Base-by-base conservation (phyloP, 2,329 filamentous ascomycete species). In the Trichoderma endophyticum region DNA sequence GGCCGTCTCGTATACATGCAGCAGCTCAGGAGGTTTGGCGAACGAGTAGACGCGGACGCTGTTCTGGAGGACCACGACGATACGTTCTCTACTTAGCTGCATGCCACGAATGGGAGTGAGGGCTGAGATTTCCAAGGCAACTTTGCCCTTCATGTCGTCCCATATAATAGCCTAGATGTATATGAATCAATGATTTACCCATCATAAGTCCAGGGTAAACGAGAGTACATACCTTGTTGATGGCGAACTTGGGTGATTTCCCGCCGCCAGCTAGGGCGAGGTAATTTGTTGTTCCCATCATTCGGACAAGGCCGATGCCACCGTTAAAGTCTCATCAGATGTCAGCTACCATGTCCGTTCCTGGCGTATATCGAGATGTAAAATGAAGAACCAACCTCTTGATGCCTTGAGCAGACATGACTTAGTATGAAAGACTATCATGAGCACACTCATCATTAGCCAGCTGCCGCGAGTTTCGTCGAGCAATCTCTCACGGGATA, bases 181-280 rank as follows among this genome's bases (percentile, higher is more conserved):
- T 15, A 21, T 6, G 2, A 32, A 6, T 72, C 34, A 72, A 54
- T 30, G 6, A 5, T 3, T 30, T 6, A 21, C 11, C 21, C 24
- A n/a, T 61, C 18, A 61, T 12, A 3, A 26, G 12, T 60, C 5
- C 56, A 39, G 30, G 34, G 30, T 48, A 30, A 54, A 62, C 1
- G 5, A n/a, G 34, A 4, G n/a, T 77, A n/a, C n/a, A n/a, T n/a
- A 91, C 93, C 86, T 97, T 97, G 82, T 95, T 97, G 79, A 92
- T 92, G 15, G 94, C 91, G 77, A 94, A 96, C 78, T 95, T 95
- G 68, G 95, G 94, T 72, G 91, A 90, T 77, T 89, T 92, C 63
- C 96, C 94, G 76, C 95, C 95, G 74, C 95, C 95, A 70, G 98
- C 94, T 11, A 98, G 87, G 32, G 93, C 95, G 43, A 98, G 86